A percentile compares a stretch with the other conserved stretches of the same genome.
phyloP scores from a whole-genome alignment of 2,329 filamentous ascomycete genomes.

The Calycina marina region DNA sequence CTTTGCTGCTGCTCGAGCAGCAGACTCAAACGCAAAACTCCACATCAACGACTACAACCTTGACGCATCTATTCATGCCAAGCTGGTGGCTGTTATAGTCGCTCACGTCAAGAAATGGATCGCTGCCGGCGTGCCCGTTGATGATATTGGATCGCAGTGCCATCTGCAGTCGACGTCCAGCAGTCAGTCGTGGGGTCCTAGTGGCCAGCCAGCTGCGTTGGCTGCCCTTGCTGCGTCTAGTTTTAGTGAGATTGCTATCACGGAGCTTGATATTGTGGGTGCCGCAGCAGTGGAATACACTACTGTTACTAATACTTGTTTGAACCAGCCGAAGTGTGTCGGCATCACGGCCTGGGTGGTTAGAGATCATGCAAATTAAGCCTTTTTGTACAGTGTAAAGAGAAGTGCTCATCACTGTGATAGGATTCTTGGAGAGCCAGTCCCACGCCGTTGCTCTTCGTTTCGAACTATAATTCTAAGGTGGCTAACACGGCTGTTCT shows the following conservation, averaged over 20 bases:
- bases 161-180: slow-evolving; percentile 35
- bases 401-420: neutral
- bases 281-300: slow-evolving; percentile 35
- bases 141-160: slow-evolving; percentile 47
- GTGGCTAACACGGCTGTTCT: slow-evolving; percentile 31
- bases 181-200: slow-evolving; percentile 28
- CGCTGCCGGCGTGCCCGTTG: slow-evolving; percentile 37
- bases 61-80: slow-evolving; percentile 32
- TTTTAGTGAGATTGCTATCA: slow-evolving; percentile 42
- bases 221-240: slow-evolving; percentile 25
- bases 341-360: slow-evolving; percentile 18
- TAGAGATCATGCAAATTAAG: slow-evolving; percentile 21
- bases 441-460: slow-evolving; percentile 38
- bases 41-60: slow-evolving; percentile 53
- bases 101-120: slow-evolving; percentile 28
- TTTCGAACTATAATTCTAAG: slow-evolving; percentile 36
- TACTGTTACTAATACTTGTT: slow-evolving; percentile 12
- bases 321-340: slow-evolving; percentile 14
- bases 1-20: slow-evolving; percentile 39
- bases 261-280: slow-evolving; percentile 42
- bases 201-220: slow-evolving; percentile 30
- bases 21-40: slow-evolving; percentile 40
- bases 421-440: slow-evolving; percentile 32
- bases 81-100: slow-evolving; percentile 26
- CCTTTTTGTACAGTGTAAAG: too few relatives aligned